A percentile compares a stretch with the other conserved stretches of the same genome.
phyloP scores from a whole-genome alignment of 139 green algal genomes.

The Trebouxia sp. region DNA sequence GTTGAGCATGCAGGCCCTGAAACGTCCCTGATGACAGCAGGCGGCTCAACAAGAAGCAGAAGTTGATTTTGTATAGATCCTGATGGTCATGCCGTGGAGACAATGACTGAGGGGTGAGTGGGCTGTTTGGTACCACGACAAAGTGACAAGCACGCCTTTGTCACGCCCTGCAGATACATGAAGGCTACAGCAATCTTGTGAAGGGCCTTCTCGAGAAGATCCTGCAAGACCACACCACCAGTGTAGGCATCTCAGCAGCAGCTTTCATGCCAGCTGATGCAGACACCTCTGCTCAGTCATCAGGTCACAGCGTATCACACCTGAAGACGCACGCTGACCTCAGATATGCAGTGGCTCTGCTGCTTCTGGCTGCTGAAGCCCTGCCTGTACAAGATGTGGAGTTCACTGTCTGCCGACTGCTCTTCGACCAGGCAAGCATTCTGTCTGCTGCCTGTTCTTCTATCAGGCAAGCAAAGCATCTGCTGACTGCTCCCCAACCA shows the following conservation, averaged over 20 bases:
- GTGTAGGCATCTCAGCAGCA: not conserved
- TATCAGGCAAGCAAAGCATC: not conserved
- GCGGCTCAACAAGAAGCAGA: too few species aligned
- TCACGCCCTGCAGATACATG: not conserved
- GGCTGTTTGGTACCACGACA: too few species aligned
- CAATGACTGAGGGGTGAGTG: too few species aligned
- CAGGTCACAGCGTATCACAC: not conserved
- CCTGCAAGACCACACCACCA: not conserved
- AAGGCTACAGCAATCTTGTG: constrained; percentile 2
- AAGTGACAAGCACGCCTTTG: too few species aligned
- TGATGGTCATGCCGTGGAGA: too few species aligned
- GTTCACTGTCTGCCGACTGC: constrained; percentile 21
- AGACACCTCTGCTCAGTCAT: not conserved
- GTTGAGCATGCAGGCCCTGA: too few species aligned
- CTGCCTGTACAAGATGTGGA: constrained; percentile 23
- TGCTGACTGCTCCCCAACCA: constrained; percentile 12
- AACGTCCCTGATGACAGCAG: too few species aligned
- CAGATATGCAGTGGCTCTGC: constrained; percentile 2
- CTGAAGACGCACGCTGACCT: constrained; percentile 16
- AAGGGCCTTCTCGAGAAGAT: constrained; percentile 10
- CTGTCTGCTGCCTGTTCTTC: too few species aligned
- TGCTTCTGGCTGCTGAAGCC: not conserved
- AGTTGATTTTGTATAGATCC: too few species aligned
- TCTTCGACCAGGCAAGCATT: constrained; percentile 10
- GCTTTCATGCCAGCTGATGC: not conserved